Evolutionary conservation across 805 yeast genomes (phyloP).

Genomic region (Middelhovenomyces tepae): DNA sequence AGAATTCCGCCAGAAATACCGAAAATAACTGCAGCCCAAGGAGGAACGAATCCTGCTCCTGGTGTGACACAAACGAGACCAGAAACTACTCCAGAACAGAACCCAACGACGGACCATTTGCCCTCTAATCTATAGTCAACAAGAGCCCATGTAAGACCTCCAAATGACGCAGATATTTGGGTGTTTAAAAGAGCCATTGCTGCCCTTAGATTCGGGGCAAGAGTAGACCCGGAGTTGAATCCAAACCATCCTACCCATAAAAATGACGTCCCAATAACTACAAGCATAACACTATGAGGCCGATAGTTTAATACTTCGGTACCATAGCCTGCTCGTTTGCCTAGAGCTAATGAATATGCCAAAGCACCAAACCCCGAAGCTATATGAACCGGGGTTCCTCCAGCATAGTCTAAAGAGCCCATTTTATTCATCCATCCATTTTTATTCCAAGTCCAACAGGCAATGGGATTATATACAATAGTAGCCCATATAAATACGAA

Average conservation of each 20-base stretch:
- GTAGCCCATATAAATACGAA: constrained; percentile 63
- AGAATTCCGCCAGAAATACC: constrained; percentile 66
- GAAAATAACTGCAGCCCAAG: constrained; percentile 68
- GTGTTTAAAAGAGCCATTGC: constrained; percentile 47
- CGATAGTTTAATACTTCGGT: constrained; percentile 50
- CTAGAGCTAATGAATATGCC: constrained; percentile 57
- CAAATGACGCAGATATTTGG: constrained; percentile 42
- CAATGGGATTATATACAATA: constrained; percentile 63
- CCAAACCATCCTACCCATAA: constrained; percentile 76
- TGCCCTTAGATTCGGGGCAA: constrained; percentile 24
- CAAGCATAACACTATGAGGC: constrained; percentile 60
- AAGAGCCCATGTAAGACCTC: constrained; percentile 36
- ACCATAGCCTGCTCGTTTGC: constrained; percentile 56
- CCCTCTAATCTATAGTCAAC: constrained; percentile 50
- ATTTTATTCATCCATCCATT: constrained; percentile 54
- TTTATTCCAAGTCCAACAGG: constrained; percentile 67
- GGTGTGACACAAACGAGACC: constrained; percentile 96
- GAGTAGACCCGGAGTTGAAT: constrained; percentile 64
- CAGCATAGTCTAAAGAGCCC: constrained; percentile 66
- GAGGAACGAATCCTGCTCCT: constrained; percentile 90
- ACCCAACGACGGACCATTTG: constrained; percentile 88
- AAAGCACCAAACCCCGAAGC: constrained; percentile 63
- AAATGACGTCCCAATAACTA: constrained; percentile 58
- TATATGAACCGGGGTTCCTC: constrained; percentile 71
- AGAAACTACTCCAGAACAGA: constrained; percentile 88